These are phyloP conservation scores for Coemansia sp. DNA, from an alignment of 192 early-diverging fungal genomes.

Conservation along the genomic window DNA sequence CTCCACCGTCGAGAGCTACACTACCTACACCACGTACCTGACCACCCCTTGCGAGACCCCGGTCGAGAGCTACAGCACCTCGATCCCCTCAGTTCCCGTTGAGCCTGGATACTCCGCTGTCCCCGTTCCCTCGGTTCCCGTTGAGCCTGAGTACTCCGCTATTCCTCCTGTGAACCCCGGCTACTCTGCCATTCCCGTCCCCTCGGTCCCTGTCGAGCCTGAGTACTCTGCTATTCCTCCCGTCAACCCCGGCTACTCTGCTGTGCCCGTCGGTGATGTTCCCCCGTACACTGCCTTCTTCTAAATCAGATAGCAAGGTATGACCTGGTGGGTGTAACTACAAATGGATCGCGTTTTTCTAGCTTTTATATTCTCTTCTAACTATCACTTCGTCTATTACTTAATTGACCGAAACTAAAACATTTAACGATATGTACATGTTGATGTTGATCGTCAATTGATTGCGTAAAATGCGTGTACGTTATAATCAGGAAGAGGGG, in stretches of 20 bases:
- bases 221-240: too few species aligned
- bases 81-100: neutral
- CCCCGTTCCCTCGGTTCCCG: neutral
- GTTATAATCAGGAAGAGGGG: too few species aligned
- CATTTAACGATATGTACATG: too few species aligned
- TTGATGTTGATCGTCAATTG: too few species aligned
- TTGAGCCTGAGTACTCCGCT: constrained; percentile 6
- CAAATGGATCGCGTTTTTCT: too few species aligned
- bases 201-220: neutral
- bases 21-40: neutral
- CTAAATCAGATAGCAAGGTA: neutral
- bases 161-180: neutral
- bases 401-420: too few species aligned
- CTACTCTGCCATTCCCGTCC: neutral
- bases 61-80: constrained; percentile 13
- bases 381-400: too few species aligned
- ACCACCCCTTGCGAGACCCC: constrained; percentile 1
- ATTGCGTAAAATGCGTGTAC: too few species aligned
- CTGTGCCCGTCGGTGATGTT: too few species aligned
- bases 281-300: too few species aligned
- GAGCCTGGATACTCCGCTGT: constrained; percentile 8
- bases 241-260: neutral
- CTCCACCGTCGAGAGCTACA: constrained; percentile 19
- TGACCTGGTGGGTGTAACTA: neutral
- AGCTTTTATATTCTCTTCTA: too few species aligned